Base-by-base conservation (phyloP, 805 yeast species). In the Yamadazyma insecticola region DNA sequence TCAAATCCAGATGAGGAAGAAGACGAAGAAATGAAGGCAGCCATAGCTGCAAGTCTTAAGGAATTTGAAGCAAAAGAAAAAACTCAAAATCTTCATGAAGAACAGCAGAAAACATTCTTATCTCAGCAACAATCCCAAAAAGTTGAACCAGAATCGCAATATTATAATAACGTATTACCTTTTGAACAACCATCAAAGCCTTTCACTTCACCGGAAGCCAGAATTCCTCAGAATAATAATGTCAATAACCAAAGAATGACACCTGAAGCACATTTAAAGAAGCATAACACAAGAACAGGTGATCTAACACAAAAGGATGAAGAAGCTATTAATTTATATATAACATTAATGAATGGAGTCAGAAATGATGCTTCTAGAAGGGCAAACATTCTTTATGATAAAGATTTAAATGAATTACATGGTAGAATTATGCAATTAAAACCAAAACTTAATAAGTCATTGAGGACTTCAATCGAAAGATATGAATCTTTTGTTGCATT, bases 41-140 rank as follows among this genome's bases (percentile, higher is more conserved):
- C 97, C 0, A 90, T 92, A 36, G 95, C 83, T 11, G 96, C 96
- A 1, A 86, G 96, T 55, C 66, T 92, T 39, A 70, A 70, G 32
- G 97, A 89, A 36, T 68, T 82, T 51, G 74, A 81, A 41, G 47
- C 41, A 6, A 53, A 59, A 36, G 53, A 51, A 32, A 30, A 37
- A 23, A 24, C 35, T 9, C 30, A 40, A 14, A 39, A 46, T 28
- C 18, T 13, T 19, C 8, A 11, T 19, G 10, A 19, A 19, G 10
- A 26, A 8, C 38, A 31, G 32, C 24, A 35, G 18, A 33, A 29
- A 28, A 17, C 12, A 7, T 26, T 13, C 12, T 37, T 24, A n/a
- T 41, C 34, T 13, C 35, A 33, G n/a, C 35, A 29, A 21, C 41
- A 35, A 29, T 31, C 46, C 24, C 34, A 41, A 23, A 34, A 37